Evolutionary conservation across 305 asterid genomes (phyloP), one percentile per base, ranked within the genome.

Genomic region (Rubia tinctorum): DNA sequence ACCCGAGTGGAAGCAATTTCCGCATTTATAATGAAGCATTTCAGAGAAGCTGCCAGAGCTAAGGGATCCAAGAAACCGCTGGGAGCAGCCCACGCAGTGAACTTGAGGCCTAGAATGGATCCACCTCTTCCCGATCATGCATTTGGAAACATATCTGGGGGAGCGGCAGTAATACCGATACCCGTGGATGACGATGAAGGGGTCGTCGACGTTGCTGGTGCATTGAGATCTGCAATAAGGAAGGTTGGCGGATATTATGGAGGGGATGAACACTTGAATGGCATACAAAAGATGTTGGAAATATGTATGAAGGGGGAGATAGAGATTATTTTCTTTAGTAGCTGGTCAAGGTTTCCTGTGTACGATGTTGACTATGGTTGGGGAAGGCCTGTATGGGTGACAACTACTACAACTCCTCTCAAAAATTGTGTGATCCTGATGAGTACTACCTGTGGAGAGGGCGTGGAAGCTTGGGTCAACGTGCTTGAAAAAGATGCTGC

Each of bases 401-500:
- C 75, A 4, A 67, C 82, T 10, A 66, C 69, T 6, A 7, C 78
- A 6, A 58, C 76, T 25, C 77, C 77, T 1, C 59, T 20, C 61
- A 82, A 76, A 72, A 73, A 79, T 66, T 42, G 65, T 69, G 80
- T 77, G 22, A 68, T 68, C 37, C 53, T 82, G 39, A 76, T 82
- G 83, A 77, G 65, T 62, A 76, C 75, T 4, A 73, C 62, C 8
- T 73, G 42, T 51, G 85, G 79, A 53, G 75, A 73, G 39, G 83
- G 82, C 2, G 61, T 79, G 1, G 85, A 76, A 73, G 81, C 79
- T 10, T 79, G 82, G 79, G 56, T 82, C 18, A 78, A 79, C 75
- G 25, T 78, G 72, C 75, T 61, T 22, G 78, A 68, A 27, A 75
- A 78, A 10, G 63, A 78, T 68, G 71, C 69, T 2, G 17, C 76